phyloP scores from a whole-genome alignment of 345 rosid species.

The Eucalyptus shirleyi region DNA sequence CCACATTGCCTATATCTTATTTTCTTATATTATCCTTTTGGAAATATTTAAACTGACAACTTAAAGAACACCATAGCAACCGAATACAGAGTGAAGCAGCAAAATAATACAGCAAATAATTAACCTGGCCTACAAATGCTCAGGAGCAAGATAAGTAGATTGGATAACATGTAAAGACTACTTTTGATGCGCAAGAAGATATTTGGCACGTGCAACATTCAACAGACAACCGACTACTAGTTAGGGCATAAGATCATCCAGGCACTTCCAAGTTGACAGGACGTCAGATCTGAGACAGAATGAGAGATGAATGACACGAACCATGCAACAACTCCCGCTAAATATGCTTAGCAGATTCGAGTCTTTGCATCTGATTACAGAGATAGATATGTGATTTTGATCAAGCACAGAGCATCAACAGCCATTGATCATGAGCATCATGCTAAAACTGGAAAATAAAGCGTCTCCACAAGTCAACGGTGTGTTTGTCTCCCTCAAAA shows the following conservation, averaged over 20 bases:
- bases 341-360: neutral
- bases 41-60: neutral
- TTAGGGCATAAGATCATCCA: neutral
- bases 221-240: neutral
- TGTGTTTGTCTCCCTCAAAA: neutral
- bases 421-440: neutral
- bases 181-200: neutral
- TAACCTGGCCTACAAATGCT: neutral
- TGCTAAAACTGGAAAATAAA: neutral
- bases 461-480: neutral
- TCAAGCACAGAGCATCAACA: neutral
- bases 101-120: neutral
- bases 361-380: neutral
- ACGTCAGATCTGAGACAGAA: neutral
- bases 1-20: slow-evolving; percentile 13
- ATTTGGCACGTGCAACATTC: neutral
- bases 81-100: neutral
- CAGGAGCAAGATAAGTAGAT: neutral
- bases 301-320: neutral
- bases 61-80: neutral
- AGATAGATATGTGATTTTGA: neutral
- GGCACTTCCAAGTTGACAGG: neutral
- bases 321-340: neutral
- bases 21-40: neutral
- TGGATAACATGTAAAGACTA: neutral